Evolutionary conservation across 345 rosid genomes (phyloP).

Genomic region (Noccaea bulbosa): DNA sequence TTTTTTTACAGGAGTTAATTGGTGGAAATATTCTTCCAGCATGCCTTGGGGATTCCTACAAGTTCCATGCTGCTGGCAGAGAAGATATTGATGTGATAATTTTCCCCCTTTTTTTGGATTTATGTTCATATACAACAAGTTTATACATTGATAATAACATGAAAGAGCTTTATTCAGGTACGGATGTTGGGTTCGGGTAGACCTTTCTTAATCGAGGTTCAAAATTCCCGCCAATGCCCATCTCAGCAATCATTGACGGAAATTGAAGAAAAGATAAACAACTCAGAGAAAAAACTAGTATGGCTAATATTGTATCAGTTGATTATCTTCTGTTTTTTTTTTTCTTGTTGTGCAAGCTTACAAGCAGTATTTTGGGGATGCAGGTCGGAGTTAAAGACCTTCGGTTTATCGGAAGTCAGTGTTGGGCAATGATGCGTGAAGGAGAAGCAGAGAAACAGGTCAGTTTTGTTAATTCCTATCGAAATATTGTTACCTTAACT

Average conservation of each 20-base stretch:
- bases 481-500: slow-evolving; percentile 13
- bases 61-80: slow-evolving; percentile 99
- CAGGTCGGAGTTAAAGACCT: slow-evolving; percentile 81
- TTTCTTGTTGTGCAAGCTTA: slow-evolving; percentile 8
- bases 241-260: slow-evolving; percentile 59
- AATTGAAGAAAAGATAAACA: slow-evolving; percentile 71
- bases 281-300: slow-evolving; percentile 65
- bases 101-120: slow-evolving; percentile 2
- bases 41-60: slow-evolving; percentile 79
- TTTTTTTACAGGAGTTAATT: slow-evolving; percentile 72
- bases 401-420: slow-evolving; percentile 63
- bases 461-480: slow-evolving; percentile 16
- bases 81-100: slow-evolving; percentile 89
- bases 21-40: slow-evolving; percentile 77
- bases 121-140: slow-evolving; percentile 22
- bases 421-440: slow-evolving; percentile 93
- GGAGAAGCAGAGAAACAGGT: slow-evolving; percentile 98
- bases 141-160: slow-evolving; percentile 33
- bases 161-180: slow-evolving; percentile 59
- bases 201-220: slow-evolving; percentile 93
- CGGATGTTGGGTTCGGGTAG: slow-evolving; percentile 99
- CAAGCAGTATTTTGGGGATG: slow-evolving; percentile 30
- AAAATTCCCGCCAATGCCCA: slow-evolving; percentile 78
- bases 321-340: background rate
- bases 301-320: slow-evolving; percentile 33